Evolutionary conservation across 2,329 filamentous ascomycete species (phyloP).

Genomic region (Ceratocystis diversiconidia): DNA sequence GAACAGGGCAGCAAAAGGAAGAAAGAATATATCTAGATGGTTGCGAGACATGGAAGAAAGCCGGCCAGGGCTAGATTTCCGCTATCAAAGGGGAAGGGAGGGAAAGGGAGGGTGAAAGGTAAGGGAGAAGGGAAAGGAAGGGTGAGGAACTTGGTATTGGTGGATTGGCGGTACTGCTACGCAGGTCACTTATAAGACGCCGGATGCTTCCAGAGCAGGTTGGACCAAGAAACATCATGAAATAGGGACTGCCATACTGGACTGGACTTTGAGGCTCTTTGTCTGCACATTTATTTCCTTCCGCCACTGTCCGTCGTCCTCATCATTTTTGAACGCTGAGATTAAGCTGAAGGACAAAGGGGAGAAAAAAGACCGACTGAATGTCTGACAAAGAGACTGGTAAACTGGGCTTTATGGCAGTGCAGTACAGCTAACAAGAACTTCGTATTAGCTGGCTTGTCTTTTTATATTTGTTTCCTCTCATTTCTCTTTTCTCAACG

Average conservation of each 20-base stretch:
- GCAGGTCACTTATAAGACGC: too few species aligned
- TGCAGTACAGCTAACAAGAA: not conserved
- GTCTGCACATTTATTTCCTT: too few species aligned
- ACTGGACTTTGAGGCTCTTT: too few species aligned
- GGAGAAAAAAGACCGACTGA: not conserved
- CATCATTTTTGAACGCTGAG: not conserved
- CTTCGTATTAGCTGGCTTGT: not conserved
- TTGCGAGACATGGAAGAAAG: not conserved
- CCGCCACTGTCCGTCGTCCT: too few species aligned
- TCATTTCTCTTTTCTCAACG: slow-evolving; percentile 5
- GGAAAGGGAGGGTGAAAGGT: too few species aligned
- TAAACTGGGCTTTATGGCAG: not conserved
- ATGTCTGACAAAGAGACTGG: not conserved
- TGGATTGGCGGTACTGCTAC: not conserved
- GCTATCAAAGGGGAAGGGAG: too few species aligned
- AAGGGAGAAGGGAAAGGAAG: too few species aligned
- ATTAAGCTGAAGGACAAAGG: not conserved
- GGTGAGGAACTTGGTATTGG: not conserved
- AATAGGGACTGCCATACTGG: too few species aligned
- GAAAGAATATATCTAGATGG: slow-evolving; percentile 1
- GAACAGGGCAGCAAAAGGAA: not conserved
- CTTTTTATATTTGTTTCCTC: not conserved
- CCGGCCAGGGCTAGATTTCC: not conserved
- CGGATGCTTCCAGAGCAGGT: too few species aligned
- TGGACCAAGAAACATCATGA: too few species aligned